Base-by-base conservation (phyloP, 1,284 basidiomycete genomes). In the Tilletia caries region DNA sequence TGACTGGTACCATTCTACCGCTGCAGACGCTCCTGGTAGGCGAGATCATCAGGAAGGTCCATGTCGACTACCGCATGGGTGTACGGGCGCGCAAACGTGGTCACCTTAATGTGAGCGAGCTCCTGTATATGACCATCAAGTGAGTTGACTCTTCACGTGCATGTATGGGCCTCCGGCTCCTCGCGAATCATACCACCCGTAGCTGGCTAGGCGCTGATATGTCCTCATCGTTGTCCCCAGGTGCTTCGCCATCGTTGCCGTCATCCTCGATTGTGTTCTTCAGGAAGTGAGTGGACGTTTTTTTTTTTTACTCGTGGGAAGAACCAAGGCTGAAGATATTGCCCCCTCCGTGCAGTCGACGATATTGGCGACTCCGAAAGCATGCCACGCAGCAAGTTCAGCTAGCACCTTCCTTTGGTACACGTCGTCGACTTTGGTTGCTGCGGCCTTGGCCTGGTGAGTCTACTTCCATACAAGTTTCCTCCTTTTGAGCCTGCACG, bases 381-480 rank as follows among this genome's bases (percentile, higher is more conserved):
- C 29, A 34, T 62, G 58, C 18, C 10, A 37, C 15, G 33, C 29
- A 20, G 32, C 33, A 34, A 62, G 58, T 23, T 12, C 4, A 34
- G 18, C 32, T 15, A 34, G 32, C 32, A 34, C 20, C 58, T 62
- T 62, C 1, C 33, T 62, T 2, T 62, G 58, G 58, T 62, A 62
- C 18, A 1, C 29, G 6, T 34, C 32, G 15, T 62, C 58, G 8
- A 62, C 58, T 33, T 23, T 29, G 29, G 58, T 62, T 13, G 58
- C 58, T 25, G 58, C 29, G 1, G 58, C 58, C 12, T 18, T 62
- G 18, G 58, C 58, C 12, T 62, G 58, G 58, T 62, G 32, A 62
- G 58, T 33, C 18, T 33, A 18, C 2, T 41, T n/a, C n/a, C 52
- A 58, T 25, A 20, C 18, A 50, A 20, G 46, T 3, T 23, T 4